Evolutionary conservation across 1,139 yeast species (phyloP).

Genomic region (Meyerozyma sp.): DNA sequence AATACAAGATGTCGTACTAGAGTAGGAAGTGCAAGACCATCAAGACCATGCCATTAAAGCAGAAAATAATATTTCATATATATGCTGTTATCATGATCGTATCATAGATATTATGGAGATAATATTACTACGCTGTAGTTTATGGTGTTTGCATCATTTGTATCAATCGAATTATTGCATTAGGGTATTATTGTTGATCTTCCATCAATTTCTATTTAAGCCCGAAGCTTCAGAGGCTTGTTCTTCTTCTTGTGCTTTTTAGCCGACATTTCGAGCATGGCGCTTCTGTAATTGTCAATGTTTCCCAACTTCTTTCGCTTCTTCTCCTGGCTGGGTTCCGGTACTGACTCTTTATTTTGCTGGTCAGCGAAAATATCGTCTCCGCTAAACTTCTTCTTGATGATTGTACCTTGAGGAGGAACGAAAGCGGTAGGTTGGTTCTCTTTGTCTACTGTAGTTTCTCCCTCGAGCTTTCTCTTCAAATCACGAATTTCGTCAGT

Average conservation of each 20-base stretch:
- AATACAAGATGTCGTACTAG: background rate
- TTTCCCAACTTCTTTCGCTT: slow-evolving; percentile 1
- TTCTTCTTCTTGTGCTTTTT: slow-evolving; percentile 1
- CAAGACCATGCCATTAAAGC: too few species aligned
- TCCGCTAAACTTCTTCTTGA: background rate
- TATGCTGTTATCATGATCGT: background rate
- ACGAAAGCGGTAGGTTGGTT: background rate
- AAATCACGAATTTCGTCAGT: background rate
- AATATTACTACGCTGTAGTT: background rate
- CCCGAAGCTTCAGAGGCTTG: background rate
- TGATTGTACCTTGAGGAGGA: background rate
- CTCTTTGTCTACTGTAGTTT: background rate
- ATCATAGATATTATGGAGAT: background rate
- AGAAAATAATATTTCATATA: too few species aligned
- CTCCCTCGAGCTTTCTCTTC: background rate
- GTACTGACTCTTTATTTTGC: background rate
- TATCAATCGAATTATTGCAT: too few species aligned
- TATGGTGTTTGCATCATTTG: too few species aligned
- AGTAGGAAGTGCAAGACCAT: too few species aligned
- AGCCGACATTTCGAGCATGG: slow-evolving; percentile 1
- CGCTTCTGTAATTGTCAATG: background rate
- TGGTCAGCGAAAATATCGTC: background rate
- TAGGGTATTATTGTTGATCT: background rate
- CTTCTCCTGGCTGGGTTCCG: background rate
- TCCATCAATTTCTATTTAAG: background rate